These are phyloP conservation scores for Pestalotiopsis sp. DNA, from an alignment of 2,329 filamentous ascomycete genomes.

Conservation along the genomic window DNA sequence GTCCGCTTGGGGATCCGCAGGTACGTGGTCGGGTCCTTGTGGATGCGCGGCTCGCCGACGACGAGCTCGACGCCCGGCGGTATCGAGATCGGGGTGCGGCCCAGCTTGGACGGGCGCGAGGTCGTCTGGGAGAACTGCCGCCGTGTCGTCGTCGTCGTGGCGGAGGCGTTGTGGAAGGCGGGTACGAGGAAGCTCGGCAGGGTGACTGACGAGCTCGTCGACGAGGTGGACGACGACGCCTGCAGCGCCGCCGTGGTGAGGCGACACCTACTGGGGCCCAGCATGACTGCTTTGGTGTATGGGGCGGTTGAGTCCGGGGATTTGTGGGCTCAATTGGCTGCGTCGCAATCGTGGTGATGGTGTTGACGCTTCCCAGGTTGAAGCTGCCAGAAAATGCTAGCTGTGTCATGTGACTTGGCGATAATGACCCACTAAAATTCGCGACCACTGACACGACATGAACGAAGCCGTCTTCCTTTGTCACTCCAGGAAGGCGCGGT, in stretches of 20 bases:
- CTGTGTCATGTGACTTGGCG: constrained; percentile 16
- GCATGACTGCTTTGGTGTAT: constrained; percentile 50
- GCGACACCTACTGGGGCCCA: constrained; percentile 64
- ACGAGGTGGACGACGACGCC: constrained; percentile 36
- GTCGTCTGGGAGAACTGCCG: constrained; percentile 74
- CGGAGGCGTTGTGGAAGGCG: constrained; percentile 58
- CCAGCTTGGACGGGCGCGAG: constrained; percentile 77
- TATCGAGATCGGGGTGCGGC: constrained; percentile 76
- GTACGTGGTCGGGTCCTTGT: constrained; percentile 60
- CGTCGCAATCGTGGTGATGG: constrained; percentile 10
- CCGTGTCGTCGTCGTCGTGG: constrained; percentile 29
- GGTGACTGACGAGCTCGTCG: constrained; percentile 37
- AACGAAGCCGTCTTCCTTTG: not conserved
- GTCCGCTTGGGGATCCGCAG: constrained; percentile 65
- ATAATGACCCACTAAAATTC: not conserved
- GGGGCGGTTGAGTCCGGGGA: not conserved
- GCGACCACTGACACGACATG: not conserved
- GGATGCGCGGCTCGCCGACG: constrained; percentile 62
- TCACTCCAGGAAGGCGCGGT: not conserved
- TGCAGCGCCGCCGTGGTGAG: constrained; percentile 59
- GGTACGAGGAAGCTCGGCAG: constrained; percentile 75
- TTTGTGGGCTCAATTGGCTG: constrained; percentile 21
- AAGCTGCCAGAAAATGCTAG: constrained; percentile 12
- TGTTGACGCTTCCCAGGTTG: not conserved
- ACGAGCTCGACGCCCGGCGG: constrained; percentile 82